These are phyloP conservation scores for Scytalidium sp. DNA, from an alignment of 2,329 filamentous ascomycete genomes.

Conservation along the genomic window DNA sequence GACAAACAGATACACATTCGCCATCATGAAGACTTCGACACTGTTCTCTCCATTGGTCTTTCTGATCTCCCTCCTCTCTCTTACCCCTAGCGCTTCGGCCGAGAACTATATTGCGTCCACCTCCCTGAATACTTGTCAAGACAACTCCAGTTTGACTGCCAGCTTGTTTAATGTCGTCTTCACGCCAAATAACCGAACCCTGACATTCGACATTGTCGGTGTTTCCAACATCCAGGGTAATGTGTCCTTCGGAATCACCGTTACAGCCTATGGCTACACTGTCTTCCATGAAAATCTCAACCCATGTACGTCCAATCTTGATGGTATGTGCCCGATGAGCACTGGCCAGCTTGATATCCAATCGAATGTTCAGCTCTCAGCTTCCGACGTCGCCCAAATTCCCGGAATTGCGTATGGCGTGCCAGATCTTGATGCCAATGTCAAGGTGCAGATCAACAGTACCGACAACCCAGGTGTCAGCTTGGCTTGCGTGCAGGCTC, in stretches of 20 bases:
- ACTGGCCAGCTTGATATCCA: constrained; percentile 76
- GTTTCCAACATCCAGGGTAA: constrained; percentile 81
- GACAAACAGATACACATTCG: constrained; percentile 17
- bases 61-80: constrained; percentile 23
- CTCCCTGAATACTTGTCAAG: constrained; percentile 82
- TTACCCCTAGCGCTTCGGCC: constrained; percentile 21
- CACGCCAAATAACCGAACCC: constrained; percentile 70
- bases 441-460: constrained; percentile 77
- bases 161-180: constrained; percentile 84
- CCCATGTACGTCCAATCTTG: constrained; percentile 67
- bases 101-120: constrained; percentile 60
- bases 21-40: constrained; percentile 24
- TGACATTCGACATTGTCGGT: constrained; percentile 73
- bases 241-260: constrained; percentile 71
- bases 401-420: constrained; percentile 85
- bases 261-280: constrained; percentile 80
- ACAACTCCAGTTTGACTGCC: constrained; percentile 81
- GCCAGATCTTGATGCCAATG: constrained; percentile 84
- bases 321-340: constrained; percentile 87
- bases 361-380: constrained; percentile 62
- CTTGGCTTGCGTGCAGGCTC: constrained; percentile 84
- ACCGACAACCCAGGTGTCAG: constrained; percentile 53
- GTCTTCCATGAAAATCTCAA: constrained; percentile 67
- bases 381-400: constrained; percentile 59
- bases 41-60: constrained; percentile 22